Evolutionary conservation across 768 basidiomycete genomes (phyloP).

Genomic region (Phlebiopsis gigantea): DNA sequence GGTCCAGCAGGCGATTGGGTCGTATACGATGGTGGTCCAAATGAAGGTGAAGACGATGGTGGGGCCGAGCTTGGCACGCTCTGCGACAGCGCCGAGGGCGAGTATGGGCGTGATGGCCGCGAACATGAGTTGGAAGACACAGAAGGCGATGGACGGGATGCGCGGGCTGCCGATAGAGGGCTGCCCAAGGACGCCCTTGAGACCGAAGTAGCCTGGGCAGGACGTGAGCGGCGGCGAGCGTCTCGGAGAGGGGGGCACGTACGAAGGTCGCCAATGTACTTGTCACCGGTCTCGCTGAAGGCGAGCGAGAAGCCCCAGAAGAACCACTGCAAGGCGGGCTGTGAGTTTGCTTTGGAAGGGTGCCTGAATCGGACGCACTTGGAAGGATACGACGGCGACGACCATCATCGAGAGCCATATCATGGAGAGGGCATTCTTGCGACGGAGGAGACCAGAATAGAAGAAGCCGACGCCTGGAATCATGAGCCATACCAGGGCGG

Average conservation of each 20-base stretch:
- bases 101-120: slow-evolving; percentile 86
- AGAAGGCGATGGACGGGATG: slow-evolving; percentile 73
- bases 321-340: slow-evolving; percentile 63
- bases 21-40: slow-evolving; percentile 85
- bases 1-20: slow-evolving; percentile 94
- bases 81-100: slow-evolving; percentile 89
- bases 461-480: slow-evolving; percentile 72
- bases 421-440: slow-evolving; percentile 93
- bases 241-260: slow-evolving; percentile 20
- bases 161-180: slow-evolving; percentile 69
- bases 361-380: slow-evolving; percentile 38
- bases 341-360: neutral
- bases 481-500: slow-evolving; percentile 74
- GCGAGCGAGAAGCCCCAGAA: slow-evolving; percentile 96
- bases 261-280: slow-evolving; percentile 87
- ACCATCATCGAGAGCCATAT: slow-evolving; percentile 77
- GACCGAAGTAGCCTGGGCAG: slow-evolving; percentile 67
- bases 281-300: slow-evolving; percentile 70
- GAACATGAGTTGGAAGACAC: slow-evolving; percentile 88
- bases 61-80: slow-evolving; percentile 82
- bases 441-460: slow-evolving; percentile 84
- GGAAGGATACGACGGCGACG: slow-evolving; percentile 77
- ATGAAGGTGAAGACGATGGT: slow-evolving; percentile 84
- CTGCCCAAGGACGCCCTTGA: slow-evolving; percentile 70
- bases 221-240: neutral